Percentiles rank a stretch among this genome's conserved stretches.
These are phyloP conservation scores for Macrocybe gigantea DNA, from an alignment of 768 basidiomycete species.

Conservation along the genomic window DNA sequence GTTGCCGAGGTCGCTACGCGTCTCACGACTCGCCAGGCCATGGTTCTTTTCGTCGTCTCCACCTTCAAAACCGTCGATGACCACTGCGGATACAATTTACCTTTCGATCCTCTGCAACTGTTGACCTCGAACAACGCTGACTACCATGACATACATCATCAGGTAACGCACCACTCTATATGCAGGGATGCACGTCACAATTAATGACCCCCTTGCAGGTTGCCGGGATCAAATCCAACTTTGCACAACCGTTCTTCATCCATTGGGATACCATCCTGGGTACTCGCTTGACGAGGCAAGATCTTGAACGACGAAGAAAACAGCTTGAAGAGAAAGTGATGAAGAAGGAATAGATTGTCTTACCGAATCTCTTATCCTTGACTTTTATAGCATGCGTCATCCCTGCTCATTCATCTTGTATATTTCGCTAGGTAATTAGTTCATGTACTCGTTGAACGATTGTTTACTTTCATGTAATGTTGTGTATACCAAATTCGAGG, in stretches of 20 bases:
- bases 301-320: slow-evolving; percentile 47
- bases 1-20: slow-evolving; percentile 64
- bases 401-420: background rate
- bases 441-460: background rate
- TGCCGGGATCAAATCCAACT: slow-evolving; percentile 93
- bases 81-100: slow-evolving; percentile 86
- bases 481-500: background rate
- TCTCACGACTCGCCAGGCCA: slow-evolving; percentile 79
- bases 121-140: slow-evolving; percentile 87
- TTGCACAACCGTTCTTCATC: slow-evolving; percentile 92
- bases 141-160: slow-evolving; percentile 98
- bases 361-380: background rate
- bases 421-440: background rate
- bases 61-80: slow-evolving; percentile 94
- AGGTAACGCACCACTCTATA: slow-evolving; percentile 39
- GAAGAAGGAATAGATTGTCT: background rate
- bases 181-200: background rate
- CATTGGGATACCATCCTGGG: slow-evolving; percentile 89
- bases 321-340: slow-evolving; percentile 22
- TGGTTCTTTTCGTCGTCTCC: slow-evolving; percentile 76
- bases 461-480: background rate
- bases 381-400: background rate
- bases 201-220: slow-evolving; percentile 25
- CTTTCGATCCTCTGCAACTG: slow-evolving; percentile 89
- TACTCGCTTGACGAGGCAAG: slow-evolving; percentile 73